phyloP scores from a whole-genome alignment of 2,329 filamentous ascomycete species.

The Paracoccidioides brasiliensis region DNA sequence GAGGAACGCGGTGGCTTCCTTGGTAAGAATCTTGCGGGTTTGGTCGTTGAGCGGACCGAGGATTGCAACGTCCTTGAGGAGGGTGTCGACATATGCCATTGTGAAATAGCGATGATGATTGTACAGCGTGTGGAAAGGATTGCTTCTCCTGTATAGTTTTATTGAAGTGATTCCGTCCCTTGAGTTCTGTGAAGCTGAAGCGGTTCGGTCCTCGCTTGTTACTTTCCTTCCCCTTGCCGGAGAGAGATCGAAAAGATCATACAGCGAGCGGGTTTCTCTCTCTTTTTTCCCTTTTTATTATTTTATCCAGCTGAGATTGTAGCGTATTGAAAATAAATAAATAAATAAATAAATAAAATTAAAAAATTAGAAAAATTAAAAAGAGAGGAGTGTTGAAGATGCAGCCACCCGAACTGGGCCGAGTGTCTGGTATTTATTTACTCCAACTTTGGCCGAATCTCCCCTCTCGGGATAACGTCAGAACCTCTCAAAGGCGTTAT shows the following conservation, averaged over 20 bases:
- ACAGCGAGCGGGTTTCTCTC: too few species aligned
- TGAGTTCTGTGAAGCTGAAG: too few species aligned
- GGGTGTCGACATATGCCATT: constrained; percentile 59
- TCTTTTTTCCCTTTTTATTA: too few species aligned
- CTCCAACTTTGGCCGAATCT: background rate
- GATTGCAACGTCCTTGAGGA: constrained; percentile 80
- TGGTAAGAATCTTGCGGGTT: constrained; percentile 82
- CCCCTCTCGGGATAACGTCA: constrained; percentile 2
- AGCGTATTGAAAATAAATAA: too few species aligned
- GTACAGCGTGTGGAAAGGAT: too few species aligned
- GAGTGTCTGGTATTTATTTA: constrained; percentile 3
- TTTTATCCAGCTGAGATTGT: too few species aligned
- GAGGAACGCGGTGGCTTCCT: constrained; percentile 80
- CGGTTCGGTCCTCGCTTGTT: too few species aligned
- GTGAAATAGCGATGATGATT: constrained; percentile 13
- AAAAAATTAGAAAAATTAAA: background rate
- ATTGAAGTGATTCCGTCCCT: too few species aligned
- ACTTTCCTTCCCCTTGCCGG: too few species aligned
- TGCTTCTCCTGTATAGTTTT: too few species aligned
- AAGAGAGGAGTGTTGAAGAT: background rate
- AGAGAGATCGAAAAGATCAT: too few species aligned
- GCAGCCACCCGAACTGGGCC: background rate
- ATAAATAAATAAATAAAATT: too few species aligned
- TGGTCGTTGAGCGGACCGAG: constrained; percentile 64
- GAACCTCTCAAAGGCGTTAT: background rate